These are phyloP conservation scores for Hymenoscyphus fructigenus DNA, from an alignment of 2,329 filamentous ascomycete genomes.

Conservation along the genomic window DNA sequence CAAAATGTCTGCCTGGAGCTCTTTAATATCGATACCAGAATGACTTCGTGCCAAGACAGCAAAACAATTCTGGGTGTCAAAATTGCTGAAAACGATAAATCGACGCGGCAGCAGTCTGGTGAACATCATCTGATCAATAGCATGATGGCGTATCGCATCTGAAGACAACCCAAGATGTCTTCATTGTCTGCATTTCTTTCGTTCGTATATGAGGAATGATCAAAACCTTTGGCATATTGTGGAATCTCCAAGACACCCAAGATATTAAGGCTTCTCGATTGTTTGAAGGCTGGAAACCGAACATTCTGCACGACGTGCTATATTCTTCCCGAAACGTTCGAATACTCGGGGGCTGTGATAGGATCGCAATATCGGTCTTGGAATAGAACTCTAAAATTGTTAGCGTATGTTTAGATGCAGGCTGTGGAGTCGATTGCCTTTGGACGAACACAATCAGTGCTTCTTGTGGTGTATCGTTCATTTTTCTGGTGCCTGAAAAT, in stretches of 20 bases:
- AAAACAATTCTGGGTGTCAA: not conserved
- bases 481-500: slow-evolving; percentile 16
- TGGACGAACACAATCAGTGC: not conserved
- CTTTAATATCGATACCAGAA: slow-evolving; percentile 12
- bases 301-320: not conserved
- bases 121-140: not conserved
- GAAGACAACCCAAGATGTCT: not conserved
- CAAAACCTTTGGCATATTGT: not conserved
- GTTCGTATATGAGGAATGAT: not conserved
- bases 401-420: not conserved
- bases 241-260: not conserved
- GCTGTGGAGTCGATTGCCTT: slow-evolving; percentile 5
- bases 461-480: not conserved
- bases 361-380: not conserved
- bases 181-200: not conserved
- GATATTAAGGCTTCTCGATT: not conserved
- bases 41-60: slow-evolving; percentile 9
- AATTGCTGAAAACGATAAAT: not conserved
- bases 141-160: not conserved
- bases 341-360: not conserved
- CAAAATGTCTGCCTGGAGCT: slow-evolving; percentile 14
- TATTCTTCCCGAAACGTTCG: not conserved
- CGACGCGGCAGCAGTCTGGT: not conserved
- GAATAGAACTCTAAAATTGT: not conserved
- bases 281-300: not conserved